phyloP scores from a whole-genome alignment of 106 monocot species.

The Alisma plantagoaquatica region DNA sequence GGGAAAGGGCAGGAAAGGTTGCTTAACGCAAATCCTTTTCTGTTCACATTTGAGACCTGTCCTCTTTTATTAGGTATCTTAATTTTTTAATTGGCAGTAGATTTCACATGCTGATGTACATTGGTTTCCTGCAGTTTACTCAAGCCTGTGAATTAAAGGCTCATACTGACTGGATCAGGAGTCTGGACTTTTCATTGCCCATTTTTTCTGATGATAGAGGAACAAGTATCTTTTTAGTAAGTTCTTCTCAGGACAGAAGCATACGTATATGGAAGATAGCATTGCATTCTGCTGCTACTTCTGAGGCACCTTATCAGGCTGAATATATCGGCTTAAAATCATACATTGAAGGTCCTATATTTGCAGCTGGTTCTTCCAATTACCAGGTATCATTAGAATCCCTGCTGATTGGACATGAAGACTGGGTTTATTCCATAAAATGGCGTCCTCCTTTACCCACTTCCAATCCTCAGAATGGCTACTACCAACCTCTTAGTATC shows the following conservation, averaged over 20 bases:
- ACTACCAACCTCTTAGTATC: slow-evolving; percentile 69
- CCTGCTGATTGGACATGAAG: slow-evolving; percentile 90
- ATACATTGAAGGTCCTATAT: slow-evolving; percentile 81
- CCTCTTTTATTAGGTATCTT: not conserved
- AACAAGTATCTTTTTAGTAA: slow-evolving; percentile 62
- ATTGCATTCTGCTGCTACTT: slow-evolving; percentile 19
- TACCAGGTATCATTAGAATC: slow-evolving; percentile 90
- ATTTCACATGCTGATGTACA: not conserved
- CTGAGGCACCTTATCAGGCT: slow-evolving; percentile 18
- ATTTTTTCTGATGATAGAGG: slow-evolving; percentile 29
- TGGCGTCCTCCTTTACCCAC: slow-evolving; percentile 71
- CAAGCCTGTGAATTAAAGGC: slow-evolving; percentile 82
- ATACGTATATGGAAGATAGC: slow-evolving; percentile 94
- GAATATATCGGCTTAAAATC: slow-evolving; percentile 54
- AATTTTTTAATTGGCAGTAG: not conserved
- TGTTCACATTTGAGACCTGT: not conserved
- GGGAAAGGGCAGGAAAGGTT: slow-evolving; percentile 56
- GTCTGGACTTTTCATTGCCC: slow-evolving; percentile 87
- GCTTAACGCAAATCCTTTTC: slow-evolving; percentile 6
- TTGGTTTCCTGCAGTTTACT: slow-evolving; percentile 43
- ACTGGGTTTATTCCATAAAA: slow-evolving; percentile 94
- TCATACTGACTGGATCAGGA: slow-evolving; percentile 94
- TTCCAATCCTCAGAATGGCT: slow-evolving; percentile 9
- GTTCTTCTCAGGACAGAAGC: slow-evolving; percentile 92
- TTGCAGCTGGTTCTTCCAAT: slow-evolving; percentile 36